Conservation (phyloP, 164 flowering plant genomes). For the Amborella trichopoda region DNA sequence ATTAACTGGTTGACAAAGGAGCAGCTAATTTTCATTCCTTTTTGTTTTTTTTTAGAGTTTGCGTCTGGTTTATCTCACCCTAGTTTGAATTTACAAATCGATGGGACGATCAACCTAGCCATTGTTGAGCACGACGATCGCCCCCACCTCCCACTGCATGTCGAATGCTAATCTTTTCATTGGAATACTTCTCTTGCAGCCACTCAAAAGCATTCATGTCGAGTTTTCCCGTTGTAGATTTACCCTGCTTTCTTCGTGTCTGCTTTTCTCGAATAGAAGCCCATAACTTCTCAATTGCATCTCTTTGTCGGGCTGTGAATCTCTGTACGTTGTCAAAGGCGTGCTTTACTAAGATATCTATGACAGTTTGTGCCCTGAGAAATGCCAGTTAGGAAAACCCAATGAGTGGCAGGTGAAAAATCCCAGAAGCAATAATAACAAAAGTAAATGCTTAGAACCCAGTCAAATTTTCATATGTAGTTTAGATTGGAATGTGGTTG, state of each 20-base stretch:
- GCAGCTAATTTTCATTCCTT: too few relatives aligned
- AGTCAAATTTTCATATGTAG: too few relatives aligned
- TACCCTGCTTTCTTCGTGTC: constrained; percentile 75
- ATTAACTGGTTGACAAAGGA: too few relatives aligned
- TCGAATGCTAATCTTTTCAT: constrained; percentile 83
- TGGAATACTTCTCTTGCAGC: constrained; percentile 78
- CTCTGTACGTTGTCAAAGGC: constrained; percentile 73
- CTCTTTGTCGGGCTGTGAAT: constrained; percentile 71
- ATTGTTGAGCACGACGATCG: constrained; percentile 55
- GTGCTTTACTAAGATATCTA: constrained; percentile 82
- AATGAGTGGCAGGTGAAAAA: background rate
- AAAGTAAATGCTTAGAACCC: background rate
- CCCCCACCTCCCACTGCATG: constrained; percentile 77
- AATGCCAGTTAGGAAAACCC: background rate
- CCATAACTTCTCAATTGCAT: constrained; percentile 83
- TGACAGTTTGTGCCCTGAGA: constrained; percentile 86
- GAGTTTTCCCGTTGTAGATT: constrained; percentile 82
- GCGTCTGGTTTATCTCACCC: too few relatives aligned
- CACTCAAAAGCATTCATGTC: constrained; percentile 85
- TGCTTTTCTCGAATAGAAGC: constrained; percentile 76
- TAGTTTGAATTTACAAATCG: too few relatives aligned
- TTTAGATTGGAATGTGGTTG: too few relatives aligned
- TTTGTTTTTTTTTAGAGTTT: too few relatives aligned
- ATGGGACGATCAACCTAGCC: constrained; percentile 88
- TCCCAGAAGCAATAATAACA: background rate